These are phyloP conservation scores for Drosera spatulata DNA, from an alignment of 179 eudicot species.

Conservation along the genomic window DNA sequence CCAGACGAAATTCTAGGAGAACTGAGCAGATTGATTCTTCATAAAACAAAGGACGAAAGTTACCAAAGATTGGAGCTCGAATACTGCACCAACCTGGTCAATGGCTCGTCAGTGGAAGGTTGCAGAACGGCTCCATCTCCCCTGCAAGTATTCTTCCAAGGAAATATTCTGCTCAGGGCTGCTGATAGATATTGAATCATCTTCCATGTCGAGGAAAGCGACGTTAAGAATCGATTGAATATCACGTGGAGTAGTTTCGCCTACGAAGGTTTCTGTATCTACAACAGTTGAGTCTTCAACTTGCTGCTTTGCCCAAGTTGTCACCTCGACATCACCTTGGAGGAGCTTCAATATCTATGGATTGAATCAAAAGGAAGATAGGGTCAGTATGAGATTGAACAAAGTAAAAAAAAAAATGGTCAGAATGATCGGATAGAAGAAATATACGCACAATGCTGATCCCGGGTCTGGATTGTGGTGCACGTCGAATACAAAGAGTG, in stretches of 20 bases:
- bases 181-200: slow-evolving; percentile 29
- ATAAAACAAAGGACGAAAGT: too few species aligned
- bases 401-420: not conserved
- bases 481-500: slow-evolving; percentile 34
- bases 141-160: slow-evolving; percentile 48
- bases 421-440: slow-evolving; percentile 1
- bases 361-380: not conserved
- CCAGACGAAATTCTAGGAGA: not conserved
- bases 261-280: slow-evolving; percentile 25
- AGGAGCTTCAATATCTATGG: slow-evolving; percentile 38
- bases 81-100: too few species aligned
- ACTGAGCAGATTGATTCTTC: too few species aligned
- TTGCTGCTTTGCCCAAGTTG: slow-evolving; percentile 34
- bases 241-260: slow-evolving; percentile 29
- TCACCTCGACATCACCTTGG: slow-evolving; percentile 32
- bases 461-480: slow-evolving; percentile 25
- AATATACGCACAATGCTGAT: slow-evolving; percentile 32
- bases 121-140: slow-evolving; percentile 77
- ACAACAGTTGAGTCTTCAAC: slow-evolving; percentile 11
- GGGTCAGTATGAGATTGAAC: not conserved
- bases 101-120: slow-evolving; percentile 52
- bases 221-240: slow-evolving; percentile 50
- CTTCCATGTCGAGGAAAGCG: slow-evolving; percentile 47
- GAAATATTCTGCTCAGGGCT: slow-evolving; percentile 41
- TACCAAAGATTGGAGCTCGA: too few species aligned